Conservation (phyloP, 176 grass and related monocot genomes). For the Oryza punctata region DNA sequence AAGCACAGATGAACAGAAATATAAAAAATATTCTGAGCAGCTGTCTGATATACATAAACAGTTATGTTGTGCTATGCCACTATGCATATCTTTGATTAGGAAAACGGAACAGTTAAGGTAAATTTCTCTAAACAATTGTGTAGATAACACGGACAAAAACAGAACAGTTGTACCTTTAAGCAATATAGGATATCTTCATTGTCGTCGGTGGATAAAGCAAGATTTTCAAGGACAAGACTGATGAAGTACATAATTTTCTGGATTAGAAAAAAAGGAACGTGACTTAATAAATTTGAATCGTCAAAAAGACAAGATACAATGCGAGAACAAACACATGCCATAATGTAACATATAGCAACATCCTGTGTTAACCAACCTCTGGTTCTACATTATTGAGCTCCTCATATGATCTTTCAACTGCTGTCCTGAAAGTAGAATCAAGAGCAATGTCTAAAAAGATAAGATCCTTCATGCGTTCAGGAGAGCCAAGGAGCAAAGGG, state of each 20-base stretch:
- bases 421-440: slow-evolving; percentile 93
- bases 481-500: slow-evolving; percentile 64
- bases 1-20: not conserved
- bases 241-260: slow-evolving; percentile 99
- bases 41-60: slow-evolving; percentile 24
- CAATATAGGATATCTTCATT: slow-evolving; percentile 95
- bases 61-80: not conserved
- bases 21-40: not conserved
- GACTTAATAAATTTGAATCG: slow-evolving; percentile 30
- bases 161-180: slow-evolving; percentile 68
- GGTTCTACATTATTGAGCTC: slow-evolving; percentile 73
- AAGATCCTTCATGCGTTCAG: slow-evolving; percentile 89
- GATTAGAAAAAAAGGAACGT: slow-evolving; percentile 27
- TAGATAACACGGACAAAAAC: slow-evolving; percentile 21
- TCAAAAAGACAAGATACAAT: slow-evolving; percentile 34
- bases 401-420: slow-evolving; percentile 87
- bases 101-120: slow-evolving; percentile 3
- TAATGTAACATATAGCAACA: slow-evolving; percentile 28
- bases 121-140: slow-evolving; percentile 12
- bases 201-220: slow-evolving; percentile 84
- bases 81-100: slow-evolving; percentile 20
- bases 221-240: slow-evolving; percentile 93
- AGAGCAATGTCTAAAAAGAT: slow-evolving; percentile 99
- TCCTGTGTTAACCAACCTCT: slow-evolving; percentile 52
- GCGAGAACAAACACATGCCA: not conserved